phyloP scores from a whole-genome alignment of 2,329 filamentous ascomycete species.

The Colletotrichum shisoi region DNA sequence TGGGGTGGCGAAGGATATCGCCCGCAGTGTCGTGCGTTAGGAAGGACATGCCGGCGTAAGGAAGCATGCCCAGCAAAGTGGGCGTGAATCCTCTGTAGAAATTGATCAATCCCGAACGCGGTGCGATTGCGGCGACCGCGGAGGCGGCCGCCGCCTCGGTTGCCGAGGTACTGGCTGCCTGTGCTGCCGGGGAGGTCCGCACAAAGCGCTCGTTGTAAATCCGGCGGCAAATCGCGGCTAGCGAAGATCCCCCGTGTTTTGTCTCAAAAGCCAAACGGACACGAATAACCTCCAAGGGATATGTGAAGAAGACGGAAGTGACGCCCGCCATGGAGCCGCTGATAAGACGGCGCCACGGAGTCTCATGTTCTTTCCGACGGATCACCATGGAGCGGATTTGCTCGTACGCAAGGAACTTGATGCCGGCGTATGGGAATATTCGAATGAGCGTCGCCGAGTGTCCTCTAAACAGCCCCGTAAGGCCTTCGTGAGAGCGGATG shows the following conservation, averaged over 20 bases:
- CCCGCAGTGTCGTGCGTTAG: slow-evolving; percentile 91
- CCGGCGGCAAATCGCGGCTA: slow-evolving; percentile 79
- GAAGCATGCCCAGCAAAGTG: slow-evolving; percentile 92
- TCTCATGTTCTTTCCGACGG: slow-evolving; percentile 75
- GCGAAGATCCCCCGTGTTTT: slow-evolving; percentile 73
- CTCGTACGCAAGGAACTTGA: slow-evolving; percentile 98
- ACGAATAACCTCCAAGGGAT: slow-evolving; percentile 90
- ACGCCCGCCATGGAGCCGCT: slow-evolving; percentile 81
- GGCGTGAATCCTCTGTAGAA: slow-evolving; percentile 95
- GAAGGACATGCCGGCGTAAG: slow-evolving; percentile 95
- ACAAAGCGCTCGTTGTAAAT: slow-evolving; percentile 82
- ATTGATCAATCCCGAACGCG: slow-evolving; percentile 77
- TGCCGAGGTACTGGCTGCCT: slow-evolving; percentile 51
- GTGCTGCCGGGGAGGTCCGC: slow-evolving; percentile 45
- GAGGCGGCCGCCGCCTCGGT: slow-evolving; percentile 54
- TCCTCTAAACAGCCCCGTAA: slow-evolving; percentile 83
- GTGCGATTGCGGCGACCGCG: slow-evolving; percentile 57
- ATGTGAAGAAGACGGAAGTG: slow-evolving; percentile 94
- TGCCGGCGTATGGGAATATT: slow-evolving; percentile 96
- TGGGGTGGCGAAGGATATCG: slow-evolving; percentile 77
- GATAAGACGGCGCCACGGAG: slow-evolving; percentile 75
- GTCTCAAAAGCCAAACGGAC: slow-evolving; percentile 96
- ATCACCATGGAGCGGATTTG: slow-evolving; percentile 88
- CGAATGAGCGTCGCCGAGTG: slow-evolving; percentile 93
- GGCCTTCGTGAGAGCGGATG: slow-evolving; percentile 79